Evolutionary conservation across 164 flowering plant species (phyloP), one percentile per base, ranked within the genome.

Genomic region (Vitis riparia): DNA sequence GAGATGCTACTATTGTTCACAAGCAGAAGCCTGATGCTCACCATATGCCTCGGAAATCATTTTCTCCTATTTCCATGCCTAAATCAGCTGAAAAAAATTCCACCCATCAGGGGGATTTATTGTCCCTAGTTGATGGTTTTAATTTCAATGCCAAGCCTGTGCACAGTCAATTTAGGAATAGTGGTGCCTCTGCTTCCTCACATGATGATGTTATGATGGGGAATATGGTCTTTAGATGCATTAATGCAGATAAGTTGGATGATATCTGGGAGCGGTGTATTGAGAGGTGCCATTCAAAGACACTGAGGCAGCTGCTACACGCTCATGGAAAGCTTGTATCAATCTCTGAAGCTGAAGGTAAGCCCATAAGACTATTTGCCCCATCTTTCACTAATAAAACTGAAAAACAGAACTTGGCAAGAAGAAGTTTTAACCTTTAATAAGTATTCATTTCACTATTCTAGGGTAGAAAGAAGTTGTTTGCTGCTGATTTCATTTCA

Each of bases 201-300:
- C 63, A 58, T 52, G 75, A 77, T 69, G 83, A 77, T 65, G 29
- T 48, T 27, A 44, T 48, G 17, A 68, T 66, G 32, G 76, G 79
- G 51, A 77, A 68, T 61, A 75, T 65, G 66, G 73, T 60, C 29
- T 53, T 79, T 48, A 65, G 78, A 68, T 76, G 75, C 72, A 60
- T 69, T 61, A 82, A 78, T 69, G 77, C 86, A 19, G 84, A 78
- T 12, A 82, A 73, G 71, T 73, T 95, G 77, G 85, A 81, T 73
- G 79, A 82, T 71, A 81, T 96, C 49, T 96, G 98, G 98, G 77
- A 66, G 37, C 82, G 80, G 17, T 92, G 97, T 73, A 87, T 93
- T 58, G 91, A 84, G 57, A 89, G 81, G 74, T 96, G 98, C 77
- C 99, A 93, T 71, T 93, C 98, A 4, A 89, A 85, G 81, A 93